Evolutionary conservation across 371 early-diverging fungal species (phyloP), one percentile per base, ranked within the genome.

Genomic region (Mortierella sp.): DNA sequence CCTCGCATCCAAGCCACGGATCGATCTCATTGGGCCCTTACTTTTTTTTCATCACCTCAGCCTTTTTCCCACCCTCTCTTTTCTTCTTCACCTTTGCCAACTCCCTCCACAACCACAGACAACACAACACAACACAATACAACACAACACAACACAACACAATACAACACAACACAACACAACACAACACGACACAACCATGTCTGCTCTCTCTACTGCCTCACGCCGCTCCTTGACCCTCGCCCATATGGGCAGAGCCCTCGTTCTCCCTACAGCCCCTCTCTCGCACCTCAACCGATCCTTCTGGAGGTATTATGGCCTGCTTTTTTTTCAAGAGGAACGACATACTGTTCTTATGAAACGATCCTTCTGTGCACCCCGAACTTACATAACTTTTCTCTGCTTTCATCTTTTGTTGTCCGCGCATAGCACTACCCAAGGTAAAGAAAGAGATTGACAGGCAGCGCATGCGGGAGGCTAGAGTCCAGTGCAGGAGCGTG

Each of bases 181-280:
- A 41, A 43, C 54, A 4, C 46, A 6, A n/a, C 54, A n/a, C 56
- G 16, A 35, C 54, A 8, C 4, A 63, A 43, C 29, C 43, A 82
- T 82, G 82, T 77, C 82, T 27, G 41, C 75, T 24, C 71, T 82
- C 32, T 74, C 65, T 18, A 71, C 65, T 24, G 46, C 65, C 49
- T 48, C 70, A 38, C 51, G 58, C 54, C 75, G 74, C 29, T 60
- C 75, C n/a, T 65, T 71, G 35, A 3, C 70, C 35, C 29, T 68
- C 18, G 55, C 74, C n/a, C 74, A 55, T 48, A 29, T 51, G 35
- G 24, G 56, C 21, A 41, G 60, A 55, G 71, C 77, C 21, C 43
- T 68, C 51, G 74, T 75, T 11, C 76, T 75, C 24, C 32, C 51
- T 10, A 65, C 79, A 4, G 76, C 68, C 21, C 35, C 70, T 21